Conservation (phyloP, 345 rosid species). For the Eucalyptus curtisii region DNA sequence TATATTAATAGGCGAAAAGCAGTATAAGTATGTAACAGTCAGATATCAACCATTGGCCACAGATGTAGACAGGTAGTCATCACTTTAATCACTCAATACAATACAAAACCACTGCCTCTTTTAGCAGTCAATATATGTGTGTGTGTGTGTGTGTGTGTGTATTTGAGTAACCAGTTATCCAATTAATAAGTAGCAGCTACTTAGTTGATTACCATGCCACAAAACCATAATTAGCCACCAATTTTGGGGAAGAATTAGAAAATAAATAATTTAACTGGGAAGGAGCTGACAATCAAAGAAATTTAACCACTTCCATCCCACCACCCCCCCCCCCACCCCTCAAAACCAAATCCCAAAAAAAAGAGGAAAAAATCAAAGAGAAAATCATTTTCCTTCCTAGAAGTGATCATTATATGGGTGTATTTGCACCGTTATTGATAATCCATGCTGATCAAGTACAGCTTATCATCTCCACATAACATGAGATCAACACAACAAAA, state of each 20-base stretch:
- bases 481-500: neutral
- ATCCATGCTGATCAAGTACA: neutral
- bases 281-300: neutral
- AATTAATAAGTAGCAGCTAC: neutral
- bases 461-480: neutral
- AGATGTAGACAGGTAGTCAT: neutral
- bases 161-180: neutral
- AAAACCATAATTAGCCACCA: neutral
- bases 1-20: neutral
- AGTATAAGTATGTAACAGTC: neutral
- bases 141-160: neutral
- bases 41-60: neutral
- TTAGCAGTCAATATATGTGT: neutral
- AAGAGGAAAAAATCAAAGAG: neutral
- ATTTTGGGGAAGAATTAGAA: neutral
- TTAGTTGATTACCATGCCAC: neutral
- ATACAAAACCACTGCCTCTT: neutral
- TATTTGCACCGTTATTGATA: neutral
- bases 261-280: neutral
- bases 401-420: neutral
- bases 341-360: neutral
- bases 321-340: too few species aligned
- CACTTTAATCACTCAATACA: neutral
- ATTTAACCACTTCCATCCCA: neutral
- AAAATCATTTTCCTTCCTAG: neutral